Percentiles rank a stretch among this genome's conserved stretches.
Conservation (phyloP, 495 filamentous ascomycete species). For the Hypoxylon lienhwacheense region DNA sequence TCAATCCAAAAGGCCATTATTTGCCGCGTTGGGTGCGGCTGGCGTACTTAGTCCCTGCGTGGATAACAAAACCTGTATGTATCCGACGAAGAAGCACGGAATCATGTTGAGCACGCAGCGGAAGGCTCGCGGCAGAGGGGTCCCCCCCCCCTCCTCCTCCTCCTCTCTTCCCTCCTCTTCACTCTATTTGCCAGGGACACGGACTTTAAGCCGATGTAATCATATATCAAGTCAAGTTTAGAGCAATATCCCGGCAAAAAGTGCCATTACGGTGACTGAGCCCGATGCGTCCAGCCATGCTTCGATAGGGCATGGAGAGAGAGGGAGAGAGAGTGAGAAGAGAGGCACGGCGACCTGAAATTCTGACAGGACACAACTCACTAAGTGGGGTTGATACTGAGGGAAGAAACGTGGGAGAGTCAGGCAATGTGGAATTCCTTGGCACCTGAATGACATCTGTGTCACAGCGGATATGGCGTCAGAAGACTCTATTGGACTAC, state of each 20-base stretch:
- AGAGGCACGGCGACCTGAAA: slow-evolving; percentile 27
- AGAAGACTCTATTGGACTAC: slow-evolving; percentile 34
- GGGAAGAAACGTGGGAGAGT: slow-evolving; percentile 24
- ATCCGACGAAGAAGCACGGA: slow-evolving; percentile 34
- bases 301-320: slow-evolving; percentile 34
- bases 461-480: slow-evolving; percentile 35
- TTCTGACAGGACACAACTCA: slow-evolving; percentile 33
- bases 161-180: no score
- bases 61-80: slow-evolving; percentile 20
- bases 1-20: slow-evolving; percentile 28
- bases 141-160: no score
- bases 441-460: slow-evolving; percentile 25
- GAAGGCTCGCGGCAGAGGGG: slow-evolving; percentile 33
- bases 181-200: slow-evolving; percentile 31
- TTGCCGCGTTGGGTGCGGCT: slow-evolving; percentile 30
- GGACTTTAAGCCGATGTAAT: slow-evolving; percentile 24
- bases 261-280: slow-evolving; percentile 28
- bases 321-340: no score
- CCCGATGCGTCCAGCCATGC: slow-evolving; percentile 35
- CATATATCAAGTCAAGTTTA: slow-evolving; percentile 17
- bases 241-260: slow-evolving; percentile 35
- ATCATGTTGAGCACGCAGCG: slow-evolving; percentile 25
- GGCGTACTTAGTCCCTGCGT: slow-evolving; percentile 26
- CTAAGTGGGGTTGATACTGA: slow-evolving; percentile 31
- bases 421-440: slow-evolving; percentile 27